Conservation (phyloP, 805 yeast species). For the Metschnikowia aberdeeniae region DNA sequence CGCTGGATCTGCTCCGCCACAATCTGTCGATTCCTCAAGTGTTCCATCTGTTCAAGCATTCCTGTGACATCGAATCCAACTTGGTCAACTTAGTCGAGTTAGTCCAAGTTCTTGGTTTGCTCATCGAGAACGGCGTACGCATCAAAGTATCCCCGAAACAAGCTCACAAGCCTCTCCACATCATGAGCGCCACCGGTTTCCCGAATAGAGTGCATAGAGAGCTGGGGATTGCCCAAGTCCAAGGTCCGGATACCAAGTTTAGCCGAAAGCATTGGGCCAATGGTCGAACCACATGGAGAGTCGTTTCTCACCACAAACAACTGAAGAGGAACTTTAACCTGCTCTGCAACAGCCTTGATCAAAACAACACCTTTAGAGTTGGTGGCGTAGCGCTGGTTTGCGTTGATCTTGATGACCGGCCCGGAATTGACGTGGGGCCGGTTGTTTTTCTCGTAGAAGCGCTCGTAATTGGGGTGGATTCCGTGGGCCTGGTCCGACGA, state of each 20-base stretch:
- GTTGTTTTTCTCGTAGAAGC: conserved; percentile 72
- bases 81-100: no score
- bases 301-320: conserved; percentile 90
- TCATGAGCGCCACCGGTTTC: conserved; percentile 87
- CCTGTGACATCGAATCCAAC: no score
- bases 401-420: conserved; percentile 89
- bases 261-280: conserved; percentile 90
- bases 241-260: conserved; percentile 82
- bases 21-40: no score
- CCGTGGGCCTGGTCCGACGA: conserved; percentile 98
- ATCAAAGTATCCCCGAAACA: conserved; percentile 62
- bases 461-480: conserved; percentile 85
- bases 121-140: conserved; percentile 27
- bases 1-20: no score
- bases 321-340: conserved; percentile 76
- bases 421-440: conserved; percentile 82
- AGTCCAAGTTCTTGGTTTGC: background rate
- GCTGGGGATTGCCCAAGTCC: conserved; percentile 88
- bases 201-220: conserved; percentile 90
- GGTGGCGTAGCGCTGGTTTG: conserved; percentile 93
- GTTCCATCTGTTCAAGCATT: no score
- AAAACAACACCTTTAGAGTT: conserved; percentile 86
- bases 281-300: conserved; percentile 93
- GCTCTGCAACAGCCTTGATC: conserved; percentile 65
- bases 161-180: conserved; percentile 53